Base-by-base conservation (phyloP, 106 monocot genomes). In the Hemerocallis citrina region DNA sequence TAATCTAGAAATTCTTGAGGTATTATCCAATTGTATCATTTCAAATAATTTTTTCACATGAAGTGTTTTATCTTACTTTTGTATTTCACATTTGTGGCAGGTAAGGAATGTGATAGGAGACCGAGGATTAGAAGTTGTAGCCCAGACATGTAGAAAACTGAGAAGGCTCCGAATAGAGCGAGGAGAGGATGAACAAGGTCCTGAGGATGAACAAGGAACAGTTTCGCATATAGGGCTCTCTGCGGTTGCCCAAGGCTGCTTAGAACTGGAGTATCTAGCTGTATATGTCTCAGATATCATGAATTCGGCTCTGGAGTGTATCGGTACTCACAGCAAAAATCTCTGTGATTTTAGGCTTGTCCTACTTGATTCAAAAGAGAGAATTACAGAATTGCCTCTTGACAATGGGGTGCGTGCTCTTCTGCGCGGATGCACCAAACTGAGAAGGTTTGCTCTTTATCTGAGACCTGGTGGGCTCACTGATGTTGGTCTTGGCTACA, bases 61-160 rank as follows among this genome's bases (percentile, higher is more conserved):
- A n/a, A n/a, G n/a, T n/a, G n/a, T n/a, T n/a, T n/a, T n/a, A n/a
- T n/a, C n/a, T n/a, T n/a, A n/a, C n/a, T n/a, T n/a, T n/a, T n/a
- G n/a, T n/a, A n/a, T 37, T 56, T 14, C 32, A 32, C 33, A 56
- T 19, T 36, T 58, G 3, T 60, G 7, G 27, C 54, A 95, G 95
- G 84, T 84, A 37, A 70, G 90, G 68, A 75, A 96, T 70, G 87
- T 87, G 14, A 96, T 96, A 59, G 87, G 90, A 35, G 96, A 91
- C 57, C 71, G 87, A 35, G 91, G 91, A 27, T 47, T 96, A 6
- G 81, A 79, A 68, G 77, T 96, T 42, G 76, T 96, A 34, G 75
- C 77, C 32, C 65, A 79, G 44, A 87, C 75, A 17, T 91, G 96
- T 55, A 87, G 70, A 75, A 81, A 39, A 61, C 74, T 96, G 12